A percentile compares a stretch with the other conserved stretches of the same genome.
Evolutionary conservation across 2,329 filamentous ascomycete species (phyloP).

Genomic region (Pyricularia pennisetigena): DNA sequence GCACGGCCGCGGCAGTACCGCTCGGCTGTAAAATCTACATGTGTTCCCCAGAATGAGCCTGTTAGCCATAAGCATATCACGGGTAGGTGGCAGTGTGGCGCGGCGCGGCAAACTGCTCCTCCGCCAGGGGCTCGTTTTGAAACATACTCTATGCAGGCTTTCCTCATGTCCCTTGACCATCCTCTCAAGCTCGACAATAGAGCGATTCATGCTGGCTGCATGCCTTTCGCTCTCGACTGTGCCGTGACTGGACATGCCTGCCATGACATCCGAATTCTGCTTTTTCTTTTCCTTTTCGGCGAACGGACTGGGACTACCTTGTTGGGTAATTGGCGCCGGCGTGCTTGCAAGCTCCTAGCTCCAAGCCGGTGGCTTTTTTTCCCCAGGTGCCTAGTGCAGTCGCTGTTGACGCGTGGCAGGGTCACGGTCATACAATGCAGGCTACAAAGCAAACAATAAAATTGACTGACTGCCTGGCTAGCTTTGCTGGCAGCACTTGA

Average conservation of each 20-base stretch:
- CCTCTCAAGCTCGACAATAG: constrained; percentile 55
- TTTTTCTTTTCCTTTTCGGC: not conserved
- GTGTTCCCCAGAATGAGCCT: not conserved
- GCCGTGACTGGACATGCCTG: not conserved
- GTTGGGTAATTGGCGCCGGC: not conserved
- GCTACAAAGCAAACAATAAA: not conserved
- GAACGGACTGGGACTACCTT: not conserved
- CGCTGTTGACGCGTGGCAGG: not conserved
- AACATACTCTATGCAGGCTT: constrained; percentile 33
- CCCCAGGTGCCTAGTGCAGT: not conserved
- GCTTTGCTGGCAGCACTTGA: not conserved
- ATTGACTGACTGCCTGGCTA: not conserved
- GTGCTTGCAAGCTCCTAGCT: not conserved
- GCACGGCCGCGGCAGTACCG: not conserved
- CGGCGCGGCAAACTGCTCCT: not conserved
- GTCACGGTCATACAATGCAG: not conserved
- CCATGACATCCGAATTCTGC: not conserved
- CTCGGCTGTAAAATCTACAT: constrained; percentile 2
- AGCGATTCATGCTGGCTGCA: constrained; percentile 51
- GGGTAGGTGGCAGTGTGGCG: not conserved
- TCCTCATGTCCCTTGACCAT: constrained; percentile 44
- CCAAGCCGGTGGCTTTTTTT: not conserved
- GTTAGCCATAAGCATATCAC: constrained; percentile 11
- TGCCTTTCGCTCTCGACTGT: constrained; percentile 24
- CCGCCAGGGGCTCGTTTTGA: not conserved